These are phyloP conservation scores for Sporothrix euskadiensis DNA, from an alignment of 2,329 filamentous ascomycete species.

Conservation along the genomic window DNA sequence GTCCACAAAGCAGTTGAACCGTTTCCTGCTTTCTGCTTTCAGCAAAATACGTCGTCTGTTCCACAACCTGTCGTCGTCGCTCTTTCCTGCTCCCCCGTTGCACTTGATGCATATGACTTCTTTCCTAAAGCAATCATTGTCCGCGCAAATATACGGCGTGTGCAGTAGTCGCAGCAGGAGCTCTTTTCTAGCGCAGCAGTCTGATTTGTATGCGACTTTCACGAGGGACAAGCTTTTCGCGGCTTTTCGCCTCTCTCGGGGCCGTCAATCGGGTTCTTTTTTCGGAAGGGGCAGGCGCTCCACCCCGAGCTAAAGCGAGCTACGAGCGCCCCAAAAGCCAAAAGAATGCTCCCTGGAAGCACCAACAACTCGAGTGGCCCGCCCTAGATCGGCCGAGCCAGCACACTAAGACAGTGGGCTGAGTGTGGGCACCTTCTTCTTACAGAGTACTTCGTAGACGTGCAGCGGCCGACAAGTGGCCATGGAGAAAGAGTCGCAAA, in stretches of 20 bases:
- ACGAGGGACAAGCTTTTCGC: background rate
- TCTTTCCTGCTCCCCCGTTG: background rate
- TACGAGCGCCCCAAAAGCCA: background rate
- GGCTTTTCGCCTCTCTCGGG: background rate
- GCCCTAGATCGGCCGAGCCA: background rate
- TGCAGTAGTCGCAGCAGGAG: background rate
- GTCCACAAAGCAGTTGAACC: background rate
- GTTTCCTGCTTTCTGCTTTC: constrained; percentile 7
- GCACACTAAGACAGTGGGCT: constrained; percentile 4
- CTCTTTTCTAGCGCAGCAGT: background rate
- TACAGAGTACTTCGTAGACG: background rate
- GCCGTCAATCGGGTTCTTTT: background rate
- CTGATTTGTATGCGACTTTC: background rate
- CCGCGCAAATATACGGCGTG: background rate
- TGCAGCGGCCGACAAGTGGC: background rate
- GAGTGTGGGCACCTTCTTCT: background rate
- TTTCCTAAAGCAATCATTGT: background rate
- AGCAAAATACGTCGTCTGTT: constrained; percentile 1
- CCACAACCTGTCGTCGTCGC: background rate
- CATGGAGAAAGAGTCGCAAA: background rate
- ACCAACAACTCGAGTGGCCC: background rate
- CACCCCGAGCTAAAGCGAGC: background rate
- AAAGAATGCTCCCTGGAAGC: background rate
- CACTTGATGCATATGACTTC: background rate
- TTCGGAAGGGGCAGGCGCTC: background rate